A percentile compares a stretch with the other conserved stretches of the same genome.
These are phyloP conservation scores for Picea glauca DNA, from an alignment of 75 land plant genomes.

Conservation along the genomic window DNA sequence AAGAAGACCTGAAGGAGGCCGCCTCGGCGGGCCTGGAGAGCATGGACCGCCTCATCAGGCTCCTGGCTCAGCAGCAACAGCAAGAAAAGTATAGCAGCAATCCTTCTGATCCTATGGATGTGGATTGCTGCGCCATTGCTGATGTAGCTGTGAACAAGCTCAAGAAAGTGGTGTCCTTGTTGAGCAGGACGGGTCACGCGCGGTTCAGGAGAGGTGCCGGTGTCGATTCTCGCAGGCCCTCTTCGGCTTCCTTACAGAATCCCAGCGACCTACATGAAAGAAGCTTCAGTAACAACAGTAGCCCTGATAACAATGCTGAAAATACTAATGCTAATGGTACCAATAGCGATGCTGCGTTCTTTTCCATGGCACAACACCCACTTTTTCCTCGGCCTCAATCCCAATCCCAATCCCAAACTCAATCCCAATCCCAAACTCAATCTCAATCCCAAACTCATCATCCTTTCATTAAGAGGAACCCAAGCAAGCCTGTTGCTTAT, in stretches of 20 bases:
- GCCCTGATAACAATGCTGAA: background rate
- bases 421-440: conserved; percentile 13
- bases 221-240: background rate
- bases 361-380: background rate
- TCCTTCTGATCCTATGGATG: background rate
- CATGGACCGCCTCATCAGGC: conserved; percentile 40
- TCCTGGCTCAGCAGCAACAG: conserved; percentile 26
- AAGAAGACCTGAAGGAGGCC: conserved; percentile 47
- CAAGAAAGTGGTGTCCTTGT: conserved; percentile 74
- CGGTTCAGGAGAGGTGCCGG: conserved; percentile 76
- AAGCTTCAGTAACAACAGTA: conserved; percentile 14
- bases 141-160: conserved; percentile 72
- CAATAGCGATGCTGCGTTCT: too few relatives aligned
- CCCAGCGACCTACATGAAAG: background rate
- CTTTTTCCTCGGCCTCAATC: conserved; percentile 7
- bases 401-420: conserved; percentile 2
- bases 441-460: background rate
- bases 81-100: background rate
- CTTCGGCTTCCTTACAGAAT: background rate
- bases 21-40: conserved; percentile 41
- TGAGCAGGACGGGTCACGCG: conserved; percentile 81
- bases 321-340: too few relatives aligned
- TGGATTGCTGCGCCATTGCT: conserved; percentile 49
- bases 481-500: background rate
- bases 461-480: background rate